Conservation (phyloP, 192 early-diverging fungal genomes). For the Podila epigama region DNA sequence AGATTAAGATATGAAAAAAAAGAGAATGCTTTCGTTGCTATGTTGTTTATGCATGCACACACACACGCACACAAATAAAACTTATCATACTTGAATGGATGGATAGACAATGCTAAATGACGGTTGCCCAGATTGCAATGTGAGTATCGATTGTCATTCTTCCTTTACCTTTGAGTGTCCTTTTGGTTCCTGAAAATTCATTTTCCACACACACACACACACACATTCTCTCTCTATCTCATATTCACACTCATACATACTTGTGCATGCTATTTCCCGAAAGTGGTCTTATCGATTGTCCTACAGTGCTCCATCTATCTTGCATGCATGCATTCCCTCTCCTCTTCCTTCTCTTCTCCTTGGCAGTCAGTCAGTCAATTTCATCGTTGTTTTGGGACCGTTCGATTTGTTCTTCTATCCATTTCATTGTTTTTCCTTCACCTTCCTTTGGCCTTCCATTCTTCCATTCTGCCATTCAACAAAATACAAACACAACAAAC, state of each 20-base stretch:
- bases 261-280: no score
- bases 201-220: no score
- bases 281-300: background rate
- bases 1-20: background rate
- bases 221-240: no score
- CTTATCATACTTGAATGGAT: background rate
- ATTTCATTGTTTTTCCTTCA: background rate
- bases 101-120: conserved; percentile 15
- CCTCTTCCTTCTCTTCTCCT: background rate
- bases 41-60: no score
- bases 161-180: no score
- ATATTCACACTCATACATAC: no score
- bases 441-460: background rate
- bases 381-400: background rate
- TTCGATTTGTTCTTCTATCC: background rate
- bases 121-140: conserved; percentile 30
- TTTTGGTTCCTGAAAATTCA: background rate
- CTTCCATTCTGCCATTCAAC: background rate
- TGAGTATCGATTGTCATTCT: background rate
- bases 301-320: background rate
- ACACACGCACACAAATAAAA: no score
- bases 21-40: no score
- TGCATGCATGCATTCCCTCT: background rate
- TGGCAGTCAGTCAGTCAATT: no score
- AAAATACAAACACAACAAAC: background rate